Evolutionary conservation across 495 filamentous ascomycete genomes (phyloP).

Genomic region (Hyaloscypha hepaticicola): DNA sequence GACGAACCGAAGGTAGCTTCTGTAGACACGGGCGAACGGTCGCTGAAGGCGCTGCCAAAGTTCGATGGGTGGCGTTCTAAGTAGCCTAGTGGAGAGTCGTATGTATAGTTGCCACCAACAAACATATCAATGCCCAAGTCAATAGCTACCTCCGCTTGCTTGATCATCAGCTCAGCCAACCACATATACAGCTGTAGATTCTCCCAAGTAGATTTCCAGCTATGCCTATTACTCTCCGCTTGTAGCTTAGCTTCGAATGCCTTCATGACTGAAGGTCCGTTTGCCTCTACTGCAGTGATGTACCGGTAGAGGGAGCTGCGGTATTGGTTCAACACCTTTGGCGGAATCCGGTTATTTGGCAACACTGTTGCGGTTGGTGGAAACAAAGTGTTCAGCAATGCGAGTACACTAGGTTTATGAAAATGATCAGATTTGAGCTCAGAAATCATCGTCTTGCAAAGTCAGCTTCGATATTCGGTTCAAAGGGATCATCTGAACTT

Average conservation of each 20-base stretch:
- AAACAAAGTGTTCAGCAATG: constrained; percentile 31
- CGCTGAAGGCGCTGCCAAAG: not conserved
- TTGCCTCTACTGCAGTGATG: constrained; percentile 11
- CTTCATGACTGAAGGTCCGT: constrained; percentile 5
- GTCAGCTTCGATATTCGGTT: constrained; percentile 8
- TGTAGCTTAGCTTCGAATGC: constrained; percentile 13
- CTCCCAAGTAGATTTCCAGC: constrained; percentile 8
- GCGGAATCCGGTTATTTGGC: constrained; percentile 19
- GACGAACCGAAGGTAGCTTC: not conserved
- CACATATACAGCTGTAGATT: constrained; percentile 18
- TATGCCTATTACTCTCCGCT: constrained; percentile 9
- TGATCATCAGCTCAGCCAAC: constrained; percentile 24
- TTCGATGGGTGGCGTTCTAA: not conserved
- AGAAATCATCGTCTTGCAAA: constrained; percentile 23
- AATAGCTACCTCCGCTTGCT: constrained; percentile 10
- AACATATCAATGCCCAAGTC: constrained; percentile 6
- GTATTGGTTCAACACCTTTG: constrained; percentile 12
- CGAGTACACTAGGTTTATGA: constrained; percentile 24
- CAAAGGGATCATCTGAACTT: not conserved
- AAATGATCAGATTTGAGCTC: constrained; percentile 17
- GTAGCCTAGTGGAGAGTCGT: not conserved
- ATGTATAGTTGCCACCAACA: not conserved
- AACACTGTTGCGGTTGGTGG: constrained; percentile 22
- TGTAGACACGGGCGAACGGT: not conserved
- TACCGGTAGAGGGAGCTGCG: constrained; percentile 22